Percentiles rank a stretch among this genome's conserved stretches.
phyloP scores from a whole-genome alignment of 2,329 filamentous ascomycete species.

The Aspergillus hortae region DNA sequence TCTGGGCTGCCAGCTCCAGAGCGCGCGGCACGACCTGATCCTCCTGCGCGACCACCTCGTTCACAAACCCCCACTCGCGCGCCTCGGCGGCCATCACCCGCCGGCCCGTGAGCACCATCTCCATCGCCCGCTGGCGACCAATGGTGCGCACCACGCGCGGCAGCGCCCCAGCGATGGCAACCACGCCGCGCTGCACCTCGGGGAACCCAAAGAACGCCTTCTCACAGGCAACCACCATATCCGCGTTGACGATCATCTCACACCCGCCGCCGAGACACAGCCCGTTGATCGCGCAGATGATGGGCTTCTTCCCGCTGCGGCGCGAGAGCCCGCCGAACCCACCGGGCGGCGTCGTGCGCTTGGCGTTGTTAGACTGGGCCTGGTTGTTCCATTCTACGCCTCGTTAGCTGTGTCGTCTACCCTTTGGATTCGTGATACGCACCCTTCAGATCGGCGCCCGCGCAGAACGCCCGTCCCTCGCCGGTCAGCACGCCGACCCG shows the following conservation, averaged over 20 bases:
- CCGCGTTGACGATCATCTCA: slow-evolving; percentile 71
- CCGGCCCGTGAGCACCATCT: slow-evolving; percentile 67
- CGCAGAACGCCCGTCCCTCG: slow-evolving; percentile 42
- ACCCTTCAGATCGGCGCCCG: slow-evolving; percentile 45
- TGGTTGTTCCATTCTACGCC: slow-evolving; percentile 32
- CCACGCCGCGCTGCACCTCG: slow-evolving; percentile 68
- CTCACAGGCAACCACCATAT: slow-evolving; percentile 61
- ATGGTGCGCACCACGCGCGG: slow-evolving; percentile 63
- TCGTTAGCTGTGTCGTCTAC: not conserved
- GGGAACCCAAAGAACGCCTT: slow-evolving; percentile 64
- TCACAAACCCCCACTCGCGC: slow-evolving; percentile 65
- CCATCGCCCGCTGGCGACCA: slow-evolving; percentile 65
- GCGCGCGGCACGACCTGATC: slow-evolving; percentile 41
- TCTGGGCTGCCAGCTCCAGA: slow-evolving; percentile 57
- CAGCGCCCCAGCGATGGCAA: slow-evolving; percentile 67
- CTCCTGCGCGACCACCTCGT: slow-evolving; percentile 47
- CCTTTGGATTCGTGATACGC: not conserved
- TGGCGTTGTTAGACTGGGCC: slow-evolving; percentile 14
- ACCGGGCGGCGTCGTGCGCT: slow-evolving; percentile 20
- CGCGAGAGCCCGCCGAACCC: slow-evolving; percentile 45
- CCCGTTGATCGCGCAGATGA: slow-evolving; percentile 73
- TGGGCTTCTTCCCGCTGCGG: slow-evolving; percentile 58
- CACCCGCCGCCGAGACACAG: slow-evolving; percentile 71
- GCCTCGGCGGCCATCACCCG: slow-evolving; percentile 59
- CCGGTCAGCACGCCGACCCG: slow-evolving; percentile 42